A percentile compares a stretch with the other conserved stretches of the same genome.
These are phyloP conservation scores for Mortierella sp. DNA, from an alignment of 371 early-diverging fungal genomes.

Conservation along the genomic window DNA sequence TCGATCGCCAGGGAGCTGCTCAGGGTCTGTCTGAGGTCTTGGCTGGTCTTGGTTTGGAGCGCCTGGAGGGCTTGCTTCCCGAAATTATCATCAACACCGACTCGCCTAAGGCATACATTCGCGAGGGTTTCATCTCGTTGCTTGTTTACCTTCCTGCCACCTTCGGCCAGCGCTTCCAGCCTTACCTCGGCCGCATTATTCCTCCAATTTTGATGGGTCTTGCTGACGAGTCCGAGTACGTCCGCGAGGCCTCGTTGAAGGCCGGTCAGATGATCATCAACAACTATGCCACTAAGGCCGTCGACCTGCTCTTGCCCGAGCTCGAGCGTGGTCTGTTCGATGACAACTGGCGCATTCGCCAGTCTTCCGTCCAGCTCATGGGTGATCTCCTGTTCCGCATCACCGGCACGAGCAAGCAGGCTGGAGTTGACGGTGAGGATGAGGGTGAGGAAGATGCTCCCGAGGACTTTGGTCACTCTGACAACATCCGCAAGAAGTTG, in stretches of 20 bases:
- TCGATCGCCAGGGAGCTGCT: slow-evolving; percentile 97
- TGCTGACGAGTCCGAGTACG: slow-evolving; percentile 96
- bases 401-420: slow-evolving; percentile 84
- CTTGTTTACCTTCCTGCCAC: slow-evolving; percentile 96
- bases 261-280: slow-evolving; percentile 95
- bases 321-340: slow-evolving; percentile 92
- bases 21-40: slow-evolving; percentile 97
- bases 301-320: slow-evolving; percentile 93
- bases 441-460: slow-evolving; percentile 67
- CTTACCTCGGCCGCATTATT: slow-evolving; percentile 89
- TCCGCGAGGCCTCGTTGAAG: slow-evolving; percentile 93
- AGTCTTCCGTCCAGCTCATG: slow-evolving; percentile 93
- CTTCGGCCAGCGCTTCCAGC: slow-evolving; percentile 91
- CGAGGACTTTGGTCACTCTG: slow-evolving; percentile 67
- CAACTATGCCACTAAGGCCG: slow-evolving; percentile 89
- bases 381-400: slow-evolving; percentile 96
- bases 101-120: slow-evolving; percentile 83
- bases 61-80: slow-evolving; percentile 92
- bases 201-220: slow-evolving; percentile 92
- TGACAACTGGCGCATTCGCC: slow-evolving; percentile 96
- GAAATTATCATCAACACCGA: slow-evolving; percentile 89
- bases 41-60: slow-evolving; percentile 89
- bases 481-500: slow-evolving; percentile 82
- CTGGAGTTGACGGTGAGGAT: slow-evolving; percentile 60
- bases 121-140: slow-evolving; percentile 97